Evolutionary conservation across 306 rosid genomes (phyloP), one percentile per base, ranked within the genome.

Genomic region (Calophaca sinica): DNA sequence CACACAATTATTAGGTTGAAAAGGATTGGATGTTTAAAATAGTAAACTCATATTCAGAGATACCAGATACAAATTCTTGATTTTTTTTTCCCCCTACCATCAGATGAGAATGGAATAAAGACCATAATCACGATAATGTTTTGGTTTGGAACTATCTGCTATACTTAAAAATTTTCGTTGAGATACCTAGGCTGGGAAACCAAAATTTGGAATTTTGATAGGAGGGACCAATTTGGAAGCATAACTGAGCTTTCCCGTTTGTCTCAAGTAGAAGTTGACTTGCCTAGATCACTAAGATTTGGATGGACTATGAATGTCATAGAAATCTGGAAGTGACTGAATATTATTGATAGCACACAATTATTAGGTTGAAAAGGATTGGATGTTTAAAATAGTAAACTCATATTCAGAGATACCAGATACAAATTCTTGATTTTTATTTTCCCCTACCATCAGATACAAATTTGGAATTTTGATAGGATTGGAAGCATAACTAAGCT

Each of bases 401-500:
- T 64, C 26, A 55, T 42, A 36, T 68, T 20, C 13, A 9, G 48
- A 48, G 55, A 31, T 59, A 61, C 54, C 57, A 60, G 59, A 68
- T 32, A 28, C 53, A 68, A 15, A 5, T 49, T 57, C 71, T 35
- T 55, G 41, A 26, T 31, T 76, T 76, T 29, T n/a, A n/a, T 76
- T 29, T 45, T 50, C 46, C 29, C 4, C 60, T 49, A 10, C 36
- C 55, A 31, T 48, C 0, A 7, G 42, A 67, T 52, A 20, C 26
- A 20, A 20, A 20, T 20, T 0, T 20, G 26, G 26, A 20, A 20
- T 20, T 20, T 20, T 20, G 26, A 20, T 20, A 20, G 36, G 63
- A 50, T 48, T 7, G 11, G 33, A 58, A 26, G 36, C 70, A 15
- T 49, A 49, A 2, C 28, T 45, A 7, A 7, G 20, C 55, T 76